These are phyloP conservation scores for Cercospora beticola DNA, from an alignment of 2,329 filamentous ascomycete genomes.

Conservation along the genomic window DNA sequence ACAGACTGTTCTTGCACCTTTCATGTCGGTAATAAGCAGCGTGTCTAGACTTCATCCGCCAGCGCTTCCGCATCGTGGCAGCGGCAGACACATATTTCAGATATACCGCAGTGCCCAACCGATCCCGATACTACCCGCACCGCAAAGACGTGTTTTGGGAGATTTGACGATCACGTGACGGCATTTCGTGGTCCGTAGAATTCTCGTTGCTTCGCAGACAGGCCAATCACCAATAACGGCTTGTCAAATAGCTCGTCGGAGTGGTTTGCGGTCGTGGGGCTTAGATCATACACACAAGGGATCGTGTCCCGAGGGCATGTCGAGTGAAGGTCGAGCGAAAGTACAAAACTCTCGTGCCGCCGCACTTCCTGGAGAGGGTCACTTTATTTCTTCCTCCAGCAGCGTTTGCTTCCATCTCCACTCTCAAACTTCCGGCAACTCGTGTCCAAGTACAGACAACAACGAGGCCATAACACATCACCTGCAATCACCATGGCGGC, in stretches of 20 bases:
- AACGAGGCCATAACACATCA: neutral
- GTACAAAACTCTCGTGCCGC: conserved; percentile 10
- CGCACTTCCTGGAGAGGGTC: neutral
- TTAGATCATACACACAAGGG: conserved; percentile 10
- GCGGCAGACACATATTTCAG: neutral
- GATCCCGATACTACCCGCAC: neutral
- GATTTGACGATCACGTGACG: neutral
- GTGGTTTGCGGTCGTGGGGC: conserved; percentile 14
- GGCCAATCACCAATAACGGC: conserved; percentile 10
- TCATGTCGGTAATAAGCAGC: neutral
- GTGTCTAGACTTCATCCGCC: neutral
- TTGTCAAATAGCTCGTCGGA: conserved; percentile 14
- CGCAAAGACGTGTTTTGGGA: neutral
- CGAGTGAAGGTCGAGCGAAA: conserved; percentile 9
- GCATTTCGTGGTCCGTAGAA: neutral
- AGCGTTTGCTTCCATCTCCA: neutral
- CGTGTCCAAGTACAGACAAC: neutral
- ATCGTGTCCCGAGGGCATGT: conserved; percentile 16
- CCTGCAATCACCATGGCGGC: conserved; percentile 5
- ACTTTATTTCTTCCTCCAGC: neutral
- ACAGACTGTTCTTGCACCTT: neutral
- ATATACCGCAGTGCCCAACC: conserved; percentile 1
- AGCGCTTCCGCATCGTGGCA: neutral
- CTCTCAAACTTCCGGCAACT: neutral
- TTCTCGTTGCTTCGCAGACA: neutral